phyloP scores from a whole-genome alignment of 176 grass and related monocot species.

The Ampelocalamus luodianensis region DNA sequence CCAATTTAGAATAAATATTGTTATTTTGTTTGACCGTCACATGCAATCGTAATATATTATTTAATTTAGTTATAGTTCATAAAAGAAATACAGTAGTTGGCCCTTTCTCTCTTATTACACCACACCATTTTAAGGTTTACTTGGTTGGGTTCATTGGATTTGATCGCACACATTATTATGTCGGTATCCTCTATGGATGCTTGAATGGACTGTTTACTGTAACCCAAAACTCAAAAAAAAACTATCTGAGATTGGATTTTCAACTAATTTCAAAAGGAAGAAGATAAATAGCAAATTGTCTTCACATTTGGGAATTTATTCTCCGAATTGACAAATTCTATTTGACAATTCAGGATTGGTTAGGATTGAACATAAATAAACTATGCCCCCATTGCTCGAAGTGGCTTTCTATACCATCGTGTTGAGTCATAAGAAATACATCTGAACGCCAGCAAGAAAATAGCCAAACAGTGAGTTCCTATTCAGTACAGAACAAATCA shows the following conservation, averaged over 20 bases:
- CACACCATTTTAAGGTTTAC: no score
- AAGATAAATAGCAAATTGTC: neutral
- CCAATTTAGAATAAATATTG: neutral
- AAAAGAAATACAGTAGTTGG: no score
- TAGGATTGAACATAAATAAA: neutral
- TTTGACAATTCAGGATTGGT: neutral
- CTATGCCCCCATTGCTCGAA: neutral
- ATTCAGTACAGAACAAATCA: neutral
- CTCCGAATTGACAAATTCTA: neutral
- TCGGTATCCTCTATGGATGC: no score
- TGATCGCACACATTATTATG: no score
- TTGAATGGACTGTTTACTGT: no score
- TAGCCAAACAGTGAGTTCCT: neutral
- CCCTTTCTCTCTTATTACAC: no score
- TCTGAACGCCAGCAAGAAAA: neutral
- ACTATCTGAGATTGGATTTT: neutral
- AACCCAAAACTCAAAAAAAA: no score
- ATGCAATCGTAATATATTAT: no score
- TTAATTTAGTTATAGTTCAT: no score
- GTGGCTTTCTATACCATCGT: neutral
- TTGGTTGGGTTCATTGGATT: no score
- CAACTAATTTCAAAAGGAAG: neutral
- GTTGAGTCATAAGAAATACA: neutral
- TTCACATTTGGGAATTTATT: neutral
- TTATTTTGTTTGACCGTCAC: neutral